Base-by-base conservation (phyloP, 83 land plant species). In the Isoetes engelmannii region DNA sequence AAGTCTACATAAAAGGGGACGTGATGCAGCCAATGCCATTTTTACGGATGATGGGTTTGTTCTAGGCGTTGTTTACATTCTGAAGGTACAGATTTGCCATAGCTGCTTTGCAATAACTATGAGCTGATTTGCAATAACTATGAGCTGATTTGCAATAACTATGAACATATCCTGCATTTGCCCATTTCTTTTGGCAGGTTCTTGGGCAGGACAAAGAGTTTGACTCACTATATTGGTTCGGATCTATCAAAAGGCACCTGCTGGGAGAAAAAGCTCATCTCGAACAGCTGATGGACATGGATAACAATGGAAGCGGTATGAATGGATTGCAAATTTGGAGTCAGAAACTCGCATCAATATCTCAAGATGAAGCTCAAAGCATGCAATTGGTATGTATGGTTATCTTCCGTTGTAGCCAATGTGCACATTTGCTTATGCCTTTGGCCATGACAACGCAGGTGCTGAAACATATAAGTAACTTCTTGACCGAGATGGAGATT, bases 31-130 rank as follows among this genome's bases (percentile, higher is more conserved):
- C 43, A 61, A 79, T 54, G 74, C 69, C 13, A 51, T 69, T 45
- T 79, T 71, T 55, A 79, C 79, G 43, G 82, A 79, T 48, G 82
- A 79, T 66, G 82, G 82, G 37, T 79, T 79, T 79, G 82, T 70
- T 28, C 69, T 79, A 28, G 82, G 79, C 18, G 50, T 75, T 64
- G 82, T 80, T 0, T 79, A 75, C 57, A 51, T 79, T 58, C 69
- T 79, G 8, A 79, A 79, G 80, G 82, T 79, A 61, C 48, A 46
- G 5, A 10, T 18, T 3, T 56, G 18, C 46, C 63, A n/a, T 6
- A 17, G 41, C 18, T 69, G 4, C 17, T 54, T 60, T 50, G 49
- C 12, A 49, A 17, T n/a, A n/a, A n/a, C n/a, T n/a, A n/a, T n/a
- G n/a, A n/a, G n/a, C n/a, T 51, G 0, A 0, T 12, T 51, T 12